Base-by-base conservation (phyloP, 257 asterid genomes). In the Ophiorrhiza pumila region DNA sequence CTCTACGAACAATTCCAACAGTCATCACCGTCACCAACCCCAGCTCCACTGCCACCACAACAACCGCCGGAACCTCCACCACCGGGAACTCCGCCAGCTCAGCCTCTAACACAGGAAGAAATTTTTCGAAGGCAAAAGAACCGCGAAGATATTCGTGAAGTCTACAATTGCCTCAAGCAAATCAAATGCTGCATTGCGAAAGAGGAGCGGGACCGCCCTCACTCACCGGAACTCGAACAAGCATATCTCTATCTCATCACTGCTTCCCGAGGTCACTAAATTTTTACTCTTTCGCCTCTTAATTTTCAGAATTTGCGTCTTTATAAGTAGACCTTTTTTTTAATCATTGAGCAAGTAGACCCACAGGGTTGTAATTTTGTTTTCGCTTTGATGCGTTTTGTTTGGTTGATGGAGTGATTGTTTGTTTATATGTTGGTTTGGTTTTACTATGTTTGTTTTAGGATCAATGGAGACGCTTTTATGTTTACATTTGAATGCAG, bases 61-160 rank as follows among this genome's bases (percentile, higher is more conserved):
- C 73, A 73, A 25, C 84, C 88, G 4, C 79, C 83, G 32, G 87
- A 79, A 37, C 89, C 79, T 3, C 85, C 81, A 10, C 76, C 76
- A 22, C 83, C 84, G 31, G 87, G 83, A 22, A 80, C 77, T 39
- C 87, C 90, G 15, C 74, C 84, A 18, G 75, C 91, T 15, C 92
- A 88, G 59, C 89, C 87, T 46, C 89, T 84, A 63, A 81, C 96
- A 29, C 89, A 77, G 69, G 93, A 91, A 43, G 96, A 91, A 74
- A 86, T 91, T 76, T 68, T 71, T 64, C 88, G 86, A 72, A 68
- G 94, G 82, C 85, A 92, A 78, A 83, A 87, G 79, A 87, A 77
- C 82, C 95, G 86, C 57, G 98, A 93, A 81, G 98, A 89, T 81
- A 88, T 93, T 81, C 89, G 96, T 18, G 82, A 74, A 73, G 89